A percentile compares a stretch with the other conserved stretches of the same genome.
Conservation (phyloP, 257 asterid species). For the Scutellaria barbata region DNA sequence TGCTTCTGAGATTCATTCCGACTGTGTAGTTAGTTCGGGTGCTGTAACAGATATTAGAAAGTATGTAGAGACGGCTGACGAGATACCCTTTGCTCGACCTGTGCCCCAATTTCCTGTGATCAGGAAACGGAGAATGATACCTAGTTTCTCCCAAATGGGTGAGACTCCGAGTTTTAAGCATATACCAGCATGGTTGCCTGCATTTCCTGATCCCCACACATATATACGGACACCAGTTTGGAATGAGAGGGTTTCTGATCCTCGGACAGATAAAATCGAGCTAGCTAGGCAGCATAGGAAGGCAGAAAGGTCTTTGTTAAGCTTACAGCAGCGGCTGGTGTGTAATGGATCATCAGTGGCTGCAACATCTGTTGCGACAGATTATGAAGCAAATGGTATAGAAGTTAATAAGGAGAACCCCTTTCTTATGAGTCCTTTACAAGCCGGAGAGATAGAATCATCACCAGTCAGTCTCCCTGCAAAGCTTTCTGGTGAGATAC, state of each 20-base stretch:
- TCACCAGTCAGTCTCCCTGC: conserved; percentile 50
- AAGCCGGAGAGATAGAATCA: conserved; percentile 55
- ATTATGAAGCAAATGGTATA: conserved; percentile 35
- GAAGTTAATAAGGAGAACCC: conserved; percentile 49
- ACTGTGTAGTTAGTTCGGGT: conserved; percentile 58
- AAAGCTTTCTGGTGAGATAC: conserved; percentile 44
- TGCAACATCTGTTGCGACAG: conserved; percentile 50
- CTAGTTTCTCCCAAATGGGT: conserved; percentile 83
- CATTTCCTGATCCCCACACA: conserved; percentile 96
- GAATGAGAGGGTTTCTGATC: conserved; percentile 89
- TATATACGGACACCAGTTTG: conserved; percentile 77
- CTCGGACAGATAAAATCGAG: conserved; percentile 86
- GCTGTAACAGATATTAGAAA: conserved; percentile 59
- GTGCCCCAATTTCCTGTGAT: conserved; percentile 73
- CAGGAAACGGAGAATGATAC: conserved; percentile 56
- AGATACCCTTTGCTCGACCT: conserved; percentile 85
- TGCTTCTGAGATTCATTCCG: conserved; percentile 54
- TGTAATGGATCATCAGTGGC: conserved; percentile 61
- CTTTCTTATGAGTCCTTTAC: conserved; percentile 50
- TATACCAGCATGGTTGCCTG: conserved; percentile 93
- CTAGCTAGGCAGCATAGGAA: conserved; percentile 92
- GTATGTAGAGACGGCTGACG: conserved; percentile 68
- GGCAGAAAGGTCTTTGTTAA: conserved; percentile 91
- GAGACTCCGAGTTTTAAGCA: conserved; percentile 74
- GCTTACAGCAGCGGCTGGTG: conserved; percentile 83